Base-by-base conservation (phyloP, 805 yeast species). In the Ogataea salicorniae region DNA sequence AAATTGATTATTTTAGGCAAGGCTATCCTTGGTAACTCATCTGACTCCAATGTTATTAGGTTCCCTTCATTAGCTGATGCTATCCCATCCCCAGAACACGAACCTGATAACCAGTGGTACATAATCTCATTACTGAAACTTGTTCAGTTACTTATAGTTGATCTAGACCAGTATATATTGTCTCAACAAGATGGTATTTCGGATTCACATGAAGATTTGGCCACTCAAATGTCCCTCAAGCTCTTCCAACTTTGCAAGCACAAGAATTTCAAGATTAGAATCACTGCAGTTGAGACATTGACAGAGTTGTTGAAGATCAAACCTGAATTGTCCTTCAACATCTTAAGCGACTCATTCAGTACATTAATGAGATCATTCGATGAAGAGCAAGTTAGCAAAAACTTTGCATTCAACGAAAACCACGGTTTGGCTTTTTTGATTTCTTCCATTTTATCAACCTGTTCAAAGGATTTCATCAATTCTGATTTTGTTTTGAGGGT, bases 241-340 rank as follows among this genome's bases (percentile, higher is more conserved):
- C 50, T 78, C 2, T 58, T 72, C 45, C 62, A 63, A 18, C 55
- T 78, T 7, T 62, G 73, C 34, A 60, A 67, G 7, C 64, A 71
- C 37, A 66, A 67, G 29, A 68, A 68, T 29, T 72, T 70, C 45
- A 65, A 66, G 34, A 57, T 75, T 6, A 68, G 83, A 48, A 62
- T 73, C 5, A 62, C 68, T 37, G 65, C 81, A 0, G 66, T 64
- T 35, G 71, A 71, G 37, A 59, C 52, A 54, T 67, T 57, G 56
- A 69, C 51, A 29, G 54, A 39, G 56, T 55, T 59, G 60, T 59
- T 54, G 69, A 76, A 37, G 55, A 62, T 48, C 48, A 70, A 52
- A 45, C 71, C 70, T 4, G 68, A 65, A 39, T 42, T 63, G 15
- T 49, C 63, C 5, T 57, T 51, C 43, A 52, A 48, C 29, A 56